phyloP scores from a whole-genome alignment of 208 protist genomes.

The Lotmaria passim region DNA sequence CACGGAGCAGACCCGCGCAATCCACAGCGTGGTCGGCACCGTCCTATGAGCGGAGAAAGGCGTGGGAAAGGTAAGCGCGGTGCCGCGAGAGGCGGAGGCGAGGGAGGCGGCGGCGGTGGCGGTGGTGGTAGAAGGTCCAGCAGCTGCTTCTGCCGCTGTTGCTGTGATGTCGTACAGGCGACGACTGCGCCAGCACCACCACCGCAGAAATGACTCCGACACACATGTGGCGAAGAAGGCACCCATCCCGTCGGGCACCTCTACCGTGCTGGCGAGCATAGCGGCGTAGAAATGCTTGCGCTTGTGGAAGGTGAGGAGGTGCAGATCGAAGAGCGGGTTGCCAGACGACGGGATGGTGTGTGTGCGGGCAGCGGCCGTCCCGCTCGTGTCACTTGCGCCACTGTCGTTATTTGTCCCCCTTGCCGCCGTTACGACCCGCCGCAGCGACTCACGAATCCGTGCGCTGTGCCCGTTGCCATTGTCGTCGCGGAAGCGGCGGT shows the following conservation, averaged over 20 bases:
- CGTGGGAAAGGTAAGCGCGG: not conserved
- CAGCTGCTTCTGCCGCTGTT: not conserved
- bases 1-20: conserved; percentile 21
- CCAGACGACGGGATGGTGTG: conserved; percentile 22
- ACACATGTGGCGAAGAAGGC: conserved; percentile 35
- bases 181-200: conserved; percentile 31
- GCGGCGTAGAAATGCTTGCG: conserved; percentile 33
- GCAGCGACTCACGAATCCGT: conserved; percentile 9
- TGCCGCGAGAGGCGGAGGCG: not conserved
- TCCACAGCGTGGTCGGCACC: conserved; percentile 15
- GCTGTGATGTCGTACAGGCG: not conserved
- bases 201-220: conserved; percentile 32
- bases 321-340: conserved; percentile 36
- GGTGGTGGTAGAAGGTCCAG: not conserved
- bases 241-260: conserved; percentile 33
- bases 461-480: conserved; percentile 6
- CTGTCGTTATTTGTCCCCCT: not conserved
- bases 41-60: not conserved
- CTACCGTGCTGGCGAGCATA: conserved; percentile 33
- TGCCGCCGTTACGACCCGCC: not conserved
- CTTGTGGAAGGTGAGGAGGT: conserved; percentile 29
- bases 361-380: not conserved
- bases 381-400: not conserved
- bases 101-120: not conserved
- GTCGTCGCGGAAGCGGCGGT: conserved; percentile 31